Conservation (phyloP, 306 rosid genomes). For the Vigna unguiculata region DNA sequence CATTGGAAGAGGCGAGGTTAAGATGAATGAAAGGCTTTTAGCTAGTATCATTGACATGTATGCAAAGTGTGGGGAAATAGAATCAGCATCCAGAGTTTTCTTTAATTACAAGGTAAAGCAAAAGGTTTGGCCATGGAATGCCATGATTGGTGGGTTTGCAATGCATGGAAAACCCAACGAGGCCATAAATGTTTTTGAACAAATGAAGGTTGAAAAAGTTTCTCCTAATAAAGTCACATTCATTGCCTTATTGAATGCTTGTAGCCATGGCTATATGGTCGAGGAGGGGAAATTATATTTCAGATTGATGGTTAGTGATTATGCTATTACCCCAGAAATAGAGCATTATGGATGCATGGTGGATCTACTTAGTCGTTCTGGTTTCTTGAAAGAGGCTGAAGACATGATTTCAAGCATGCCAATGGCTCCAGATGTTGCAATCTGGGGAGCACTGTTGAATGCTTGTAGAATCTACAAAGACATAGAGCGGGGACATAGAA, state of each 20-base stretch:
- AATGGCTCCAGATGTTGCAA: conserved; percentile 63
- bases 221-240: conserved; percentile 71
- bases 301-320: conserved; percentile 57
- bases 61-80: conserved; percentile 75
- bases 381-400: conserved; percentile 70
- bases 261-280: conserved; percentile 74
- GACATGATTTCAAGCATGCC: conserved; percentile 65
- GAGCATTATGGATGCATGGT: conserved; percentile 82
- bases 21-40: conserved; percentile 62
- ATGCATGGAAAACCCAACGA: conserved; percentile 70
- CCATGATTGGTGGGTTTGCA: conserved; percentile 82
- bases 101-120: conserved; percentile 40
- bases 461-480: conserved; percentile 77
- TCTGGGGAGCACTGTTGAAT: conserved; percentile 73
- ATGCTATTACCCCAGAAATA: conserved; percentile 59
- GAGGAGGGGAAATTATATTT: conserved; percentile 62
- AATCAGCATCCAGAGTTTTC: conserved; percentile 62
- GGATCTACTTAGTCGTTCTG: conserved; percentile 70
- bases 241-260: conserved; percentile 68
- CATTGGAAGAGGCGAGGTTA: conserved; percentile 57
- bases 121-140: conserved; percentile 79
- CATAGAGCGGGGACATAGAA: conserved; percentile 59
- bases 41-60: conserved; percentile 69
- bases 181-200: conserved; percentile 58
- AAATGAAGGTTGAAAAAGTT: conserved; percentile 61